Evolutionary conservation across 2,329 filamentous ascomycete species (phyloP).

Genomic region (Byssoonygena ceratinophila): DNA sequence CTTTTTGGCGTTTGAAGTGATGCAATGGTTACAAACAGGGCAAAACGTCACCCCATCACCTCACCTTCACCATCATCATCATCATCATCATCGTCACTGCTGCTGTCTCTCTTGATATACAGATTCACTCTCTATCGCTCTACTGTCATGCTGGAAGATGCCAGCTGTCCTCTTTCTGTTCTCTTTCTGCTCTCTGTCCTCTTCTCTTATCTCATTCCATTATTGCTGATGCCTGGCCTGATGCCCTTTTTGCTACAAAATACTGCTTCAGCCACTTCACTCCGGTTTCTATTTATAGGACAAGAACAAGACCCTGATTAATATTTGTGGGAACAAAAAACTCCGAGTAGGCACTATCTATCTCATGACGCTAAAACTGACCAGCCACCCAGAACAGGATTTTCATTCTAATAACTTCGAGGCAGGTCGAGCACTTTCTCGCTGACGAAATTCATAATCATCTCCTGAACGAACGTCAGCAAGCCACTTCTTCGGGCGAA

Average conservation of each 20-base stretch:
- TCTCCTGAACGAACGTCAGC: constrained; percentile 29
- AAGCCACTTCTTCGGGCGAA: too few species aligned
- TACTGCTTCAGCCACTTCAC: background rate
- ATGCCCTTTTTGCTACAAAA: too few species aligned
- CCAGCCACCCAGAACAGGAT: background rate
- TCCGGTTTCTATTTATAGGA: constrained; percentile 6
- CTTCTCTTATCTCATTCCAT: background rate
- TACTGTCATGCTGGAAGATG: background rate
- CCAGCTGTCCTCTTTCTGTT: background rate
- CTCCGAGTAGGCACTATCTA: too few species aligned
- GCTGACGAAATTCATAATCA: constrained; percentile 38
- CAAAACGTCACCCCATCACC: too few species aligned
- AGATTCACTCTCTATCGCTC: background rate
- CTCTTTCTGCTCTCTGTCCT: background rate
- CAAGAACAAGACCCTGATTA: background rate
- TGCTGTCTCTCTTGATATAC: too few species aligned
- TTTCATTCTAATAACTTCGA: constrained; percentile 30
- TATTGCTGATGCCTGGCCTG: background rate
- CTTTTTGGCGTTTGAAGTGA: constrained; percentile 8
- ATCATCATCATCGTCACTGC: too few species aligned
- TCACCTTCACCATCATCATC: too few species aligned
- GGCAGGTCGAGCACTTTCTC: constrained; percentile 37
- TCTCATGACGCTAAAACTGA: background rate
- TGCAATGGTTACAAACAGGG: constrained; percentile 10
- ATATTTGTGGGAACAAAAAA: too few species aligned